Base-by-base conservation (phyloP, 106 monocot species). In the Chionographis japonica region DNA sequence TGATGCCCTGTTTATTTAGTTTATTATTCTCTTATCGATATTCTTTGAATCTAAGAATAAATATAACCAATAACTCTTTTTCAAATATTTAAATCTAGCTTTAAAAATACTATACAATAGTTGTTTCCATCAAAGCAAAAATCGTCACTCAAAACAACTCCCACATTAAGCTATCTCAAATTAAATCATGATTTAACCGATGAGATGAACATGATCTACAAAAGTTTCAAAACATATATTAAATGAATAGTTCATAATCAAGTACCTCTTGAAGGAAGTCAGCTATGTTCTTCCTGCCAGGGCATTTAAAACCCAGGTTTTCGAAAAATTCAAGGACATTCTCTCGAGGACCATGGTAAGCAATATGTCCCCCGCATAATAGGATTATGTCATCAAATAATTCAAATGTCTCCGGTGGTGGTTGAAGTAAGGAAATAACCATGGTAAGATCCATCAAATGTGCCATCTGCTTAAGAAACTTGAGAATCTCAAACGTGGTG, bases 221-320 rank as follows among this genome's bases (percentile, higher is more conserved):
- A 46, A 46, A 46, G 46, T 5, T 46, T 46, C 46, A 46, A 46
- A 6, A 46, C 8, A 10, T 14, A 36, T 8, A 20, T 13, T 35
- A 50, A 18, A 41, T 10, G 49, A 17, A 20, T 10, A 12, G 40
- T 40, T 12, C 12, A 41, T 62, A 16, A 4, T 38, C 37, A 17
- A 39, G 17, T 81, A 85, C 85, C 88, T 91, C 85, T 83, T 91
- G 91, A 58, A 91, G 91, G 63, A 91, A 91, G 68, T 92, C 88
- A 58, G 88, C 85, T 15, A 75, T 61, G 49, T 80, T 85, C 68
- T 94, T 94, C 61, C 94, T 90, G 20, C 76, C 73, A 13, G 90
- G 90, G 54, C 94, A 94, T 73, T 68, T 77, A 60, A 94, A 85
- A 16, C 83, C 82, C 74, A 90, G 81, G 18, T 52, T 73, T 64